Percentiles rank a stretch among this genome's conserved stretches.
Conservation (phyloP, 768 basidiomycete species). For the Imleria badia region DNA sequence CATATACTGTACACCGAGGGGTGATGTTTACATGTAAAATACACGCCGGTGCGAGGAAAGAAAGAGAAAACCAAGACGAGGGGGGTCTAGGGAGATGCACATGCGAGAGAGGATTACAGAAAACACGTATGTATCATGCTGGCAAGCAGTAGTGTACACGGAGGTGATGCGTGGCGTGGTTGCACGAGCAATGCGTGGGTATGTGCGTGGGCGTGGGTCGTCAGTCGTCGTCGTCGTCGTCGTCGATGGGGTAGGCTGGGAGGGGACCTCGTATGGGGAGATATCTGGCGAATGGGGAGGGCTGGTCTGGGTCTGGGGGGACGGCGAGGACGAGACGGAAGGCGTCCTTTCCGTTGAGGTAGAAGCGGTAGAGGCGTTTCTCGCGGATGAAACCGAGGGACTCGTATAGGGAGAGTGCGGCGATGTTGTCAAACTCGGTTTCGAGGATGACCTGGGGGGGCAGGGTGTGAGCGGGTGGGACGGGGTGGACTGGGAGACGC, state of each 20-base stretch:
- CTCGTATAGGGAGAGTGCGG: constrained; percentile 87
- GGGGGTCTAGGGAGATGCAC: background rate
- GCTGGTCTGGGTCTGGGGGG: constrained; percentile 36
- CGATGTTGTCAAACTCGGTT: constrained; percentile 91
- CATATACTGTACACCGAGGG: background rate
- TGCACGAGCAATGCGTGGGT: constrained; percentile 10
- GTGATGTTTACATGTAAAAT: background rate
- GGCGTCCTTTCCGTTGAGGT: constrained; percentile 96
- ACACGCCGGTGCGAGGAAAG: background rate
- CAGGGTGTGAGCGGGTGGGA: background rate
- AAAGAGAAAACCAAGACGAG: background rate
- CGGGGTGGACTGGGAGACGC: constrained; percentile 22
- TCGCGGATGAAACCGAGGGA: constrained; percentile 94
- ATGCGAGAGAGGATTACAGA: background rate
- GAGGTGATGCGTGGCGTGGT: background rate
- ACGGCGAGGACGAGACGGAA: constrained; percentile 76
- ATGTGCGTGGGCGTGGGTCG: constrained; percentile 6
- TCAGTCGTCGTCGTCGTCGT: constrained; percentile 28
- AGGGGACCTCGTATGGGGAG: constrained; percentile 16
- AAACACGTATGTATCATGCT: constrained; percentile 11
- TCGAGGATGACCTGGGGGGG: constrained; percentile 79
- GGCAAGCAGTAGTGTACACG: constrained; percentile 8
- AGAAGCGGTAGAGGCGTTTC: constrained; percentile 92
- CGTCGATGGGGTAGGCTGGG: constrained; percentile 23
- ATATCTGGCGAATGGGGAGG: constrained; percentile 9